phyloP scores from a whole-genome alignment of 2,329 filamentous ascomycete genomes.

The Fusarium nelsonii region DNA sequence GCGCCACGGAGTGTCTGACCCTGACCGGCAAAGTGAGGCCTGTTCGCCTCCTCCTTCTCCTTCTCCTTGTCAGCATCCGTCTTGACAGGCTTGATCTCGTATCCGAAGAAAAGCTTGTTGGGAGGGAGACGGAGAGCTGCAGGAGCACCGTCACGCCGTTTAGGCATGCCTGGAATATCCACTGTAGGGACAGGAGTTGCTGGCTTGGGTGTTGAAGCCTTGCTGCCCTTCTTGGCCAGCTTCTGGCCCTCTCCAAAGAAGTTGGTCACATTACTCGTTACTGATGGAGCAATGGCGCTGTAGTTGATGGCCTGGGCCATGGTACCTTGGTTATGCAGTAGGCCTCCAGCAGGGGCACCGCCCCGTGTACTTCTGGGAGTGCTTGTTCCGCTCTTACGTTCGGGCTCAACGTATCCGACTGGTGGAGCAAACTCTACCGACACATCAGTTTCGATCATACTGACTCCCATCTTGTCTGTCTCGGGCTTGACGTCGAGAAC shows the following conservation, averaged over 20 bases:
- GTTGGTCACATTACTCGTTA: slow-evolving; percentile 78
- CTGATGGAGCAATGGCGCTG: slow-evolving; percentile 84
- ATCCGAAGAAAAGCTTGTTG: slow-evolving; percentile 97
- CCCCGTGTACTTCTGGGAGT: slow-evolving; percentile 79
- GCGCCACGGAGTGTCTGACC: slow-evolving; percentile 82
- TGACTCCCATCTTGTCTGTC: slow-evolving; percentile 84
- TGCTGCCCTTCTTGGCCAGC: slow-evolving; percentile 84
- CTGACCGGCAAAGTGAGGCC: slow-evolving; percentile 84
- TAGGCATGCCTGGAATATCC: slow-evolving; percentile 50
- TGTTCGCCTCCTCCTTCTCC: slow-evolving; percentile 71
- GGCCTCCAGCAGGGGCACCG: slow-evolving; percentile 76
- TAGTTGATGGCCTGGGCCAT: slow-evolving; percentile 99
- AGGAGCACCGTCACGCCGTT: slow-evolving; percentile 76
- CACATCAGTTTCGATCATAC: slow-evolving; percentile 95
- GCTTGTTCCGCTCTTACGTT: slow-evolving; percentile 82
- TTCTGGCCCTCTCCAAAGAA: slow-evolving; percentile 86
- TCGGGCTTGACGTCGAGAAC: slow-evolving; percentile 94
- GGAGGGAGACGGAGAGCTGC: slow-evolving; percentile 86
- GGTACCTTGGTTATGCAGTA: slow-evolving; percentile 85
- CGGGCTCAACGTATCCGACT: slow-evolving; percentile 92
- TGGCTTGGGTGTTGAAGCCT: slow-evolving; percentile 73
- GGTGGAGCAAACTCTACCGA: slow-evolving; percentile 96
- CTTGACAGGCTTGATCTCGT: slow-evolving; percentile 89
- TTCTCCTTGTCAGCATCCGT: slow-evolving; percentile 78
- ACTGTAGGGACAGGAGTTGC: slow-evolving; percentile 73